phyloP scores from a whole-genome alignment of 495 filamentous ascomycete species.

The Trichoderma virens region DNA sequence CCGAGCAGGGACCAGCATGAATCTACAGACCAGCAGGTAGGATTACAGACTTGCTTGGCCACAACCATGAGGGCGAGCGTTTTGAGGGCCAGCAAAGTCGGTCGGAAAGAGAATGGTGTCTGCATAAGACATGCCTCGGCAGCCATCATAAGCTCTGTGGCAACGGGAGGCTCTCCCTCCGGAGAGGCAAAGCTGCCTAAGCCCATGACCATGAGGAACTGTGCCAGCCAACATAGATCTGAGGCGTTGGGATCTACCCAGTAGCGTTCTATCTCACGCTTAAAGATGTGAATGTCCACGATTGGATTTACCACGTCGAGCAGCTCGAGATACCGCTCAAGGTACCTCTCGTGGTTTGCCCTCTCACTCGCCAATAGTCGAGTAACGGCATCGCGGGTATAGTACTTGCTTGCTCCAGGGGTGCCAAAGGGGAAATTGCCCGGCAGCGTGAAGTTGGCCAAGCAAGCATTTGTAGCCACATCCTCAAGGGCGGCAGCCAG shows the following conservation, averaged over 20 bases:
- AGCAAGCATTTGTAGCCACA: conserved; percentile 10
- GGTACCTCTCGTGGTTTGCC: not conserved
- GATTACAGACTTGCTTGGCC: conserved; percentile 30
- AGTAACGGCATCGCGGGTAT: conserved; percentile 8
- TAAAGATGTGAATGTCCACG: conserved; percentile 46
- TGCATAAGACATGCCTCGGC: conserved; percentile 44
- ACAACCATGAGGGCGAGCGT: conserved; percentile 42
- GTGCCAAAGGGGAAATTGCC: conserved; percentile 11
- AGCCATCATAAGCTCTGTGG: conserved; percentile 37
- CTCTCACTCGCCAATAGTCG: conserved; percentile 9
- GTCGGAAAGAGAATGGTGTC: conserved; percentile 34
- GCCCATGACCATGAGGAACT: conserved; percentile 42
- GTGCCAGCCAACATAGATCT: conserved; percentile 29
- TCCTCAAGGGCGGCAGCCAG: conserved; percentile 10
- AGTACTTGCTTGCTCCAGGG: conserved; percentile 9
- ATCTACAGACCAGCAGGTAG: conserved; percentile 27
- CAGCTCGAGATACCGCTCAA: conserved; percentile 3
- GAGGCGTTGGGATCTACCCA: conserved; percentile 30
- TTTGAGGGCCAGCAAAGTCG: conserved; percentile 37
- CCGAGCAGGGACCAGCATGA: conserved; percentile 44
- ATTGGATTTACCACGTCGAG: conserved; percentile 47
- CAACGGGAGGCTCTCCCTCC: conserved; percentile 17
- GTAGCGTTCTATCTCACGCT: conserved; percentile 37
- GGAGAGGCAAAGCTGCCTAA: conserved; percentile 26
- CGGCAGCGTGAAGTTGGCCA: conserved; percentile 11